Evolutionary conservation across 345 rosid genomes (phyloP).

Genomic region (Fremontodendron californicum): DNA sequence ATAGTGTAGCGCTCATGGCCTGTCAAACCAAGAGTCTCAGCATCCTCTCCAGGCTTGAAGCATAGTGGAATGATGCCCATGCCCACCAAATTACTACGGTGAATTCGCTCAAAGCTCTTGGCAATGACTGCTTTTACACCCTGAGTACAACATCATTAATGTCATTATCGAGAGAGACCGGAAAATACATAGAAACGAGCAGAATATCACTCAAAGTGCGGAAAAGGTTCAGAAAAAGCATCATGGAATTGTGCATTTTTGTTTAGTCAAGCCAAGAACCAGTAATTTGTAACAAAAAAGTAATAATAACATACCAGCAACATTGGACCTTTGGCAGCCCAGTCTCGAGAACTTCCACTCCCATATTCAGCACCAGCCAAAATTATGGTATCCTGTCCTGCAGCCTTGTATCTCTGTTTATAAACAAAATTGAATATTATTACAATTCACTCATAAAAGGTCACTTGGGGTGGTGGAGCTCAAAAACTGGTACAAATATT

Average conservation of each 20-base stretch:
- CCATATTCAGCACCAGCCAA: constrained; percentile 95
- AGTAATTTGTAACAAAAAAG: not conserved
- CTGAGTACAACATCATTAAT: constrained; percentile 31
- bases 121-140: constrained; percentile 91
- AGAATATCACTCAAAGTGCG: not conserved
- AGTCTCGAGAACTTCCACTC: constrained; percentile 97
- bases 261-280: not conserved
- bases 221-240: not conserved
- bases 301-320: constrained; percentile 47
- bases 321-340: constrained; percentile 99
- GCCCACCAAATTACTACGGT: constrained; percentile 83
- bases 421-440: not conserved
- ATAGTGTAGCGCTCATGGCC: constrained; percentile 79
- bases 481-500: not conserved
- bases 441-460: not conserved
- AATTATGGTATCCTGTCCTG: constrained; percentile 62
- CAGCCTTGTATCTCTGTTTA: constrained; percentile 71
- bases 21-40: constrained; percentile 67
- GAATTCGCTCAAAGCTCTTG: constrained; percentile 88
- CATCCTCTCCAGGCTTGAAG: constrained; percentile 83
- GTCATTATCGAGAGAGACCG: not conserved
- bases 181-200: not conserved
- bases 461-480: not conserved
- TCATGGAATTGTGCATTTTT: not conserved
- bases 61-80: constrained; percentile 85